Evolutionary conservation across 768 basidiomycete species (phyloP).

Genomic region (Russula dissimulans): DNA sequence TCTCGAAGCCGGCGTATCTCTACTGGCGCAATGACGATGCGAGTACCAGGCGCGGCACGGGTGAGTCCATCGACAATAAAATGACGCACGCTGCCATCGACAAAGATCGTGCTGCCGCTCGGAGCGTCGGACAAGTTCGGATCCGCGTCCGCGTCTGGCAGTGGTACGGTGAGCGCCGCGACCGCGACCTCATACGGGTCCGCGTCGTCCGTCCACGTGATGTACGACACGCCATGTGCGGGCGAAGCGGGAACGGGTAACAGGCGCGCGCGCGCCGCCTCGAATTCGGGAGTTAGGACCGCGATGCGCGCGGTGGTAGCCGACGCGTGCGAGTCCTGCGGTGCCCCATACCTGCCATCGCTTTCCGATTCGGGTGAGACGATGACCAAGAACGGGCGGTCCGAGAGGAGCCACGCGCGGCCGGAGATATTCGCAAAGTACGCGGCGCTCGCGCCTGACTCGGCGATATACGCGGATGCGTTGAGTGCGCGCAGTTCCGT

Average conservation of each 20-base stretch:
- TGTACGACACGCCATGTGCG: slow-evolving; percentile 25
- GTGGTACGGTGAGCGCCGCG: slow-evolving; percentile 48
- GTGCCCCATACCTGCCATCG: not conserved
- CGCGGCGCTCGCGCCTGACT: slow-evolving; percentile 62
- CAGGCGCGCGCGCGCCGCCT: slow-evolving; percentile 57
- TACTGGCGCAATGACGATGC: slow-evolving; percentile 41
- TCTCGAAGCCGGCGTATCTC: slow-evolving; percentile 58
- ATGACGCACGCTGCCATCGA: slow-evolving; percentile 50
- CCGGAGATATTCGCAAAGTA: slow-evolving; percentile 61
- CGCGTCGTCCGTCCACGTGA: slow-evolving; percentile 26
- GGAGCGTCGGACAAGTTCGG: slow-evolving; percentile 37
- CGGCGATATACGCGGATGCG: slow-evolving; percentile 65
- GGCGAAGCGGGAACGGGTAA: slow-evolving; percentile 42
- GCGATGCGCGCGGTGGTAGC: slow-evolving; percentile 39
- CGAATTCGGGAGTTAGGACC: slow-evolving; percentile 70
- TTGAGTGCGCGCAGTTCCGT: slow-evolving; percentile 38
- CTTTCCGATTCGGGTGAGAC: slow-evolving; percentile 35
- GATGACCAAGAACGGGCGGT: slow-evolving; percentile 68
- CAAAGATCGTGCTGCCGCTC: slow-evolving; percentile 34
- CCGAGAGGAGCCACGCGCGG: slow-evolving; percentile 59
- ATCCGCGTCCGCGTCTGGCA: slow-evolving; percentile 20
- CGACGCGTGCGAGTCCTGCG: not conserved
- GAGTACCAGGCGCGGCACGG: slow-evolving; percentile 31
- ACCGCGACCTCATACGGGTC: slow-evolving; percentile 49
- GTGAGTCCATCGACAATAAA: slow-evolving; percentile 60